Percentiles rank a stretch among this genome's conserved stretches.
Conservation (phyloP, 2,329 filamentous ascomycete species). For the Sporothrix brunneoviolacea region DNA sequence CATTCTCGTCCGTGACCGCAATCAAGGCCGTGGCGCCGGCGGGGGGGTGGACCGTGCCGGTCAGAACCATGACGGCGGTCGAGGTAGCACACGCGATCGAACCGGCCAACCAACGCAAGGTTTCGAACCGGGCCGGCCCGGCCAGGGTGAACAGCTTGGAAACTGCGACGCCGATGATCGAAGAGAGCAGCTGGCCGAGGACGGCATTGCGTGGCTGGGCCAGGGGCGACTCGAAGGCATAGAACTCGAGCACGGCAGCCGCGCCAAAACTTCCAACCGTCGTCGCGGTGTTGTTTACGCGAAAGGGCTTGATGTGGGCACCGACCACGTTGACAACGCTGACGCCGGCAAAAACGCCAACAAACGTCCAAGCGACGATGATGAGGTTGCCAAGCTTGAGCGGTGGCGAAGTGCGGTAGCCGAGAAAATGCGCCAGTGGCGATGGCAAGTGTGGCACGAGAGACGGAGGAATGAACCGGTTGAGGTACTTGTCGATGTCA, state of each 20-base stretch:
- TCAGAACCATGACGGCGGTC: slow-evolving; percentile 60
- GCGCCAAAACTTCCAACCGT: slow-evolving; percentile 70
- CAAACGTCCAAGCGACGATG: slow-evolving; percentile 54
- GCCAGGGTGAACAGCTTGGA: slow-evolving; percentile 58
- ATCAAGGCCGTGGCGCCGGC: slow-evolving; percentile 68
- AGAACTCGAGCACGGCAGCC: slow-evolving; percentile 69
- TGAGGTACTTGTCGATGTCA: slow-evolving; percentile 71
- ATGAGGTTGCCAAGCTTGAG: slow-evolving; percentile 49
- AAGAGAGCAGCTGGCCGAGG: slow-evolving; percentile 58
- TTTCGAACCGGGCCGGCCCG: slow-evolving; percentile 31
- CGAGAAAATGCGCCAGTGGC: slow-evolving; percentile 61
- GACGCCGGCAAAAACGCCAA: slow-evolving; percentile 59
- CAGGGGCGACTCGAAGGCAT: slow-evolving; percentile 63
- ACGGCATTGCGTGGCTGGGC: slow-evolving; percentile 66
- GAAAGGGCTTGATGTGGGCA: slow-evolving; percentile 47
- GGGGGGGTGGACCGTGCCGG: slow-evolving; percentile 66
- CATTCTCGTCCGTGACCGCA: slow-evolving; percentile 52
- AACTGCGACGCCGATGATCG: slow-evolving; percentile 53
- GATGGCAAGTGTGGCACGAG: slow-evolving; percentile 58
- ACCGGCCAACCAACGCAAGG: slow-evolving; percentile 57
- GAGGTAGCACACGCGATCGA: slow-evolving; percentile 57
- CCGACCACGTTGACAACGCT: slow-evolving; percentile 53
- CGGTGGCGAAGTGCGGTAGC: slow-evolving; percentile 43
- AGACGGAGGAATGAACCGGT: slow-evolving; percentile 61
- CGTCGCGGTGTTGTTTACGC: slow-evolving; percentile 41